phyloP scores from a whole-genome alignment of 441 rosid genomes.

The Arabidopsis lyrata region DNA sequence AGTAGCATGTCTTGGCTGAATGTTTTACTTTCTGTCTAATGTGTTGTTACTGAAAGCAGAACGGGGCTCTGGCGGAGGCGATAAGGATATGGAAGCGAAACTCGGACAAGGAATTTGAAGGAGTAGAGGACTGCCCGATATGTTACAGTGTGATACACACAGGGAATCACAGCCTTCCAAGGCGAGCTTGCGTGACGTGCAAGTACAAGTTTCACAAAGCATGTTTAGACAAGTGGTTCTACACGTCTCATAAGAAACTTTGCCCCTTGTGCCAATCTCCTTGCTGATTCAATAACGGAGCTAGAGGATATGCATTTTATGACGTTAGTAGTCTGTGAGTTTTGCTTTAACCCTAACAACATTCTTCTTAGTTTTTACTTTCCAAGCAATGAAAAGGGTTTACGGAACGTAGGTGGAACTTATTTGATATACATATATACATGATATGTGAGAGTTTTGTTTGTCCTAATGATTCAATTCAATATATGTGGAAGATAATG shows the following conservation, averaged over 20 bases:
- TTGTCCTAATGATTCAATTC: not conserved
- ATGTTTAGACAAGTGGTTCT: constrained; percentile 96
- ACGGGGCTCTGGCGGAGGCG: constrained; percentile 97
- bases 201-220: constrained; percentile 94
- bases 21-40: not conserved
- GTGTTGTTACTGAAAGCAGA: constrained; percentile 61
- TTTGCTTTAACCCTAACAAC: constrained; percentile 19
- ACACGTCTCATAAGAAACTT: constrained; percentile 85
- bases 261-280: constrained; percentile 98
- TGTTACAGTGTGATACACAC: constrained; percentile 98
- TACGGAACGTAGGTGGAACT: constrained; percentile 15
- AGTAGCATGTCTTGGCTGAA: constrained; percentile 4
- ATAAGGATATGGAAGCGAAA: constrained; percentile 90
- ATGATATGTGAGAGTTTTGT: constrained; percentile 19
- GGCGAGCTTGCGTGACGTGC: constrained; percentile 94
- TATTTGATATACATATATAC: constrained; percentile 6
- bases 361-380: constrained; percentile 1
- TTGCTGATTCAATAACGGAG: constrained; percentile 49
- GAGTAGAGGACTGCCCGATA: constrained; percentile 97
- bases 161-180: constrained; percentile 87
- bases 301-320: constrained; percentile 13
- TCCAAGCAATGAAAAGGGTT: constrained; percentile 9
- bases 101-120: constrained; percentile 96
- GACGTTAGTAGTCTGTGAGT: constrained; percentile 28
- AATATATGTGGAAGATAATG: constrained; percentile 19